phyloP scores from a whole-genome alignment of 495 filamentous ascomycete genomes.

The Aspergillus steynii region DNA sequence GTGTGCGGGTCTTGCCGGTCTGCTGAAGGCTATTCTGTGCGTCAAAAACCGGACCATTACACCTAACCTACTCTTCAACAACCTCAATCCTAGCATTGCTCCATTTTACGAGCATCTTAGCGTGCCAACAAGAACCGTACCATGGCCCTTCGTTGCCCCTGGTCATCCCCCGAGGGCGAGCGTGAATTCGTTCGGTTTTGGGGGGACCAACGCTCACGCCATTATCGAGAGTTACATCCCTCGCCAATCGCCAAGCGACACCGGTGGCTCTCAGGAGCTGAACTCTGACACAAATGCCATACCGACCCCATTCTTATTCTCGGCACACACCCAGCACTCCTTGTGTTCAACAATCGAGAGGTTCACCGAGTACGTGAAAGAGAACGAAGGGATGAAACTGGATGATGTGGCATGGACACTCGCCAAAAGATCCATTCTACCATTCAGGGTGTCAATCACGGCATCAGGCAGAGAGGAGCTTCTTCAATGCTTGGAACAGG shows the following conservation, averaged over 20 bases:
- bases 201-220: constrained; percentile 63
- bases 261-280: not conserved
- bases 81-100: constrained; percentile 46
- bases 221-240: constrained; percentile 49
- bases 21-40: constrained; percentile 33
- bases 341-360: too few relatives aligned
- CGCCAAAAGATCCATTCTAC: too few relatives aligned
- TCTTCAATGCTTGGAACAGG: too few relatives aligned
- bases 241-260: too few relatives aligned
- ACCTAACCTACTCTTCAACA: constrained; percentile 57
- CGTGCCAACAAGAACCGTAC: constrained; percentile 17
- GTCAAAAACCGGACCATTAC: constrained; percentile 54
- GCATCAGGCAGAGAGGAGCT: too few relatives aligned
- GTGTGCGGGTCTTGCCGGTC: constrained; percentile 57
- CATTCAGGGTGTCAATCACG: too few relatives aligned
- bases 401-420: too few relatives aligned
- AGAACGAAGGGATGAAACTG: too few relatives aligned
- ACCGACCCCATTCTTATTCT: too few relatives aligned
- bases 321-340: too few relatives aligned
- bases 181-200: constrained; percentile 57
- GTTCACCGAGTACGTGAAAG: too few relatives aligned
- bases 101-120: not conserved
- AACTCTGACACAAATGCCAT: not conserved
- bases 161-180: constrained; percentile 29
- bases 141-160: constrained; percentile 17